These are phyloP conservation scores for Pholiota molesta DNA, from an alignment of 768 basidiomycete genomes.

Conservation along the genomic window DNA sequence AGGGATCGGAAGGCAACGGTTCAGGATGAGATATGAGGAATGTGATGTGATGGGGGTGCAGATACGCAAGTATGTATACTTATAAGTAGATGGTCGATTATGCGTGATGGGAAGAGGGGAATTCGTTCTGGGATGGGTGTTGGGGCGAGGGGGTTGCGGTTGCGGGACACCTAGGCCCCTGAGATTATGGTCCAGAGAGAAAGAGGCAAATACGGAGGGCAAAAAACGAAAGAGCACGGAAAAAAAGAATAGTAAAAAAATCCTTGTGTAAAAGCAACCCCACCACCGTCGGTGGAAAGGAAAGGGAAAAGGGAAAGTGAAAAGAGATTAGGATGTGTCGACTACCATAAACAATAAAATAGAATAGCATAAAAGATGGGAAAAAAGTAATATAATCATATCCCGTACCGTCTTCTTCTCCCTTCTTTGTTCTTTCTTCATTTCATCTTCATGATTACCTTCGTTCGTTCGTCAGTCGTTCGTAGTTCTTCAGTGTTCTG, in stretches of 20 bases:
- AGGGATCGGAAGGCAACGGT: no score
- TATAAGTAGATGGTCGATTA: no score
- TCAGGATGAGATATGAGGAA: no score
- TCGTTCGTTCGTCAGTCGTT: background rate
- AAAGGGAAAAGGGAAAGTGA: background rate
- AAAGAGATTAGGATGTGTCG: background rate
- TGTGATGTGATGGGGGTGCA: no score
- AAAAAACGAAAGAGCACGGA: background rate
- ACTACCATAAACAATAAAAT: background rate
- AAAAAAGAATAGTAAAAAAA: background rate
- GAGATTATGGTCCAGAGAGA: no score
- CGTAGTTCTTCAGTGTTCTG: no score
- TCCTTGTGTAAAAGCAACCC: background rate
- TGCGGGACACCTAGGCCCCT: no score
- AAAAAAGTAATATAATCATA: slow-evolving; percentile 1
- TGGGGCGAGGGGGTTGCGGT: no score
- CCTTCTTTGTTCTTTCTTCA: background rate
- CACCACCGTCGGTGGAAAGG: background rate
- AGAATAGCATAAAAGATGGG: background rate
- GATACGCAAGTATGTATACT: no score
- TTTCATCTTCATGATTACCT: background rate
- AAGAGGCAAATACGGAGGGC: no score
- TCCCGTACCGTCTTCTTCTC: background rate
- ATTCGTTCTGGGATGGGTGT: no score
- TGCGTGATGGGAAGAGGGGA: no score